Evolutionary conservation across 106 monocot species (phyloP).

Genomic region (Platanthera guangdongensis): DNA sequence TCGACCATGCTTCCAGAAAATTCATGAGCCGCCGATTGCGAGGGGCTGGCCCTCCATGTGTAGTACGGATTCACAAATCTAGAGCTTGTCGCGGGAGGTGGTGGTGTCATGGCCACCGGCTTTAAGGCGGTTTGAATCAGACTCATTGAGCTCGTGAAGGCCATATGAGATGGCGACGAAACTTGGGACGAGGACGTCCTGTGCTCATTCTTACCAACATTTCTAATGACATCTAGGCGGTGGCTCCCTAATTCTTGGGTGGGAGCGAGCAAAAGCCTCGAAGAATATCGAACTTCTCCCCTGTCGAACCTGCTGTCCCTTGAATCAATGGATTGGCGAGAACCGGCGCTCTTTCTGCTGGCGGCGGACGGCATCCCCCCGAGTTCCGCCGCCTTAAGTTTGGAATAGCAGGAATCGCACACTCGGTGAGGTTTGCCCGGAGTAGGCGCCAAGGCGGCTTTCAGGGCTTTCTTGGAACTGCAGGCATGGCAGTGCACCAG

Average conservation of each 20-base stretch:
- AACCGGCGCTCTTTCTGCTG: constrained; percentile 29
- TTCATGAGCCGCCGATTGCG: constrained; percentile 18
- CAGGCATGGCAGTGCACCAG: constrained; percentile 51
- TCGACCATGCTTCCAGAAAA: constrained; percentile 32
- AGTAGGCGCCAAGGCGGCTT: constrained; percentile 52
- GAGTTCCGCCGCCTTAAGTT: constrained; percentile 33
- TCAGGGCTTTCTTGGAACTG: constrained; percentile 39
- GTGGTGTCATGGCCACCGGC: constrained; percentile 34
- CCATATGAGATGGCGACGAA: constrained; percentile 28
- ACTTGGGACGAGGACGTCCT: constrained; percentile 8
- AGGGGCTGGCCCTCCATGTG: constrained; percentile 28
- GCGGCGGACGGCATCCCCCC: constrained; percentile 12
- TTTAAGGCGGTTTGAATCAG: constrained; percentile 37
- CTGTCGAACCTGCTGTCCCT: constrained; percentile 27
- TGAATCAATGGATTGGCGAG: constrained; percentile 34
- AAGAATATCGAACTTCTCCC: constrained; percentile 30
- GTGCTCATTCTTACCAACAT: constrained; percentile 22
- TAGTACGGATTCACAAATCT: constrained; percentile 3
- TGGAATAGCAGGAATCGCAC: constrained; percentile 47
- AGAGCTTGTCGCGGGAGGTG: constrained; percentile 10
- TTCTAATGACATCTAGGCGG: constrained; percentile 4
- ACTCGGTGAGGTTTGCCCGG: constrained; percentile 60
- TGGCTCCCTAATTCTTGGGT: constrained; percentile 8
- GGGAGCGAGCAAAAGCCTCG: constrained; percentile 28
- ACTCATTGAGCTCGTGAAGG: constrained; percentile 45